Percentiles rank a stretch among this genome's conserved stretches.
Evolutionary conservation across 1,284 basidiomycete species (phyloP).

Genomic region (Erythrobasidium hasegawianum): DNA sequence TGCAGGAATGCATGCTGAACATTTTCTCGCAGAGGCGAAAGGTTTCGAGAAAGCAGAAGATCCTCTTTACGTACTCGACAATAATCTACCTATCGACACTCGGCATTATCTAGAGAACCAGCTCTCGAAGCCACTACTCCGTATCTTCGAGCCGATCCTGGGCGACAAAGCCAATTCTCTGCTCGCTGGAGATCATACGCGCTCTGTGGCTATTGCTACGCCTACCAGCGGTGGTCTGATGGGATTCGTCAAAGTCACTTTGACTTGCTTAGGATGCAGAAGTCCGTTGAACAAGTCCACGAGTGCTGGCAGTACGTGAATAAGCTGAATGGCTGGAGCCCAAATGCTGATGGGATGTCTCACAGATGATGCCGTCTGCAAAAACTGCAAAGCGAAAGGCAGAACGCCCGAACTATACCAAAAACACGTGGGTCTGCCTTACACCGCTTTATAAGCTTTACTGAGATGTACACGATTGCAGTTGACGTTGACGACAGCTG

Average conservation of each 20-base stretch:
- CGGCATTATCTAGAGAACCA: conserved; percentile 96
- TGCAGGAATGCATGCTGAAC: no score
- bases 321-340: no score
- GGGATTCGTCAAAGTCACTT: conserved; percentile 93
- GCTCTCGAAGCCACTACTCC: conserved; percentile 86
- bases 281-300: conserved; percentile 66
- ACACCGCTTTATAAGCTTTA: no score
- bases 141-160: conserved; percentile 95
- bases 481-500: conserved; percentile 63
- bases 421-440: conserved; percentile 63
- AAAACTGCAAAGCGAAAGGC: conserved; percentile 69
- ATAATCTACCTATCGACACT: conserved; percentile 94
- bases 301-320: conserved; percentile 69
- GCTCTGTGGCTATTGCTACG: conserved; percentile 78
- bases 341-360: no score
- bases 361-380: conserved; percentile 85
- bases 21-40: conserved; percentile 70
- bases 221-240: conserved; percentile 90
- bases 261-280: conserved; percentile 89
- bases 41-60: conserved; percentile 97
- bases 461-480: no score
- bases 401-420: conserved; percentile 82
- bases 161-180: conserved; percentile 81
- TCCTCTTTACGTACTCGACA: conserved; percentile 88
- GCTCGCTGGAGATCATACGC: conserved; percentile 83